Conservation (phyloP, 108 stramenopile species). For the Cyclostephanos tholiformis region DNA sequence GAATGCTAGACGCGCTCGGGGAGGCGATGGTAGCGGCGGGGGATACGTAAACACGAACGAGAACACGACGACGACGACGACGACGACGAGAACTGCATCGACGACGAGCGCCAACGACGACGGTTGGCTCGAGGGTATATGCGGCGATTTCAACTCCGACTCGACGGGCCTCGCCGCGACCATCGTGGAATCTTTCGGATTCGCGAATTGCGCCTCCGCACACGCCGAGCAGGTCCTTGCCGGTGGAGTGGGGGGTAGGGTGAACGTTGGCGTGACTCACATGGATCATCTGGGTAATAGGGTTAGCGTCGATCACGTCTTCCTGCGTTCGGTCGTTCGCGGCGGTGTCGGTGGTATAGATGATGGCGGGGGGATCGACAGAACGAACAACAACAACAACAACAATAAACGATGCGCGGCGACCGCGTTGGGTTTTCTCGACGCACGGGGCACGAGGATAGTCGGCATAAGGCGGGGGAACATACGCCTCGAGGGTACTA, state of each 20-base stretch:
- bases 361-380: neutral
- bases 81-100: neutral
- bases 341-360: neutral
- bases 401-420: slow-evolving; percentile 18
- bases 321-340: slow-evolving; percentile 17
- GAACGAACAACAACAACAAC: no score
- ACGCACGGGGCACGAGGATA: slow-evolving; percentile 42
- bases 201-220: slow-evolving; percentile 50
- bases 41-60: neutral
- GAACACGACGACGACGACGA: neutral
- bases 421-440: slow-evolving; percentile 43
- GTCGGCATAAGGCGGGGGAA: no score
- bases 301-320: slow-evolving; percentile 51
- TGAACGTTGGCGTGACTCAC: slow-evolving; percentile 51
- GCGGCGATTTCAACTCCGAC: slow-evolving; percentile 55
- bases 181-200: slow-evolving; percentile 36
- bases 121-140: slow-evolving; percentile 31
- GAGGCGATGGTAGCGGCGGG: neutral
- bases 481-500: no score
- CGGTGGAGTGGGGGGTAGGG: slow-evolving; percentile 27
- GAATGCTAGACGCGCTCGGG: neutral
- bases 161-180: slow-evolving; percentile 41
- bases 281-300: slow-evolving; percentile 46
- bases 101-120: neutral
- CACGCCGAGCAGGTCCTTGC: slow-evolving; percentile 39